Evolutionary conservation across 2,329 filamentous ascomycete genomes (phyloP).

Genomic region (Aspergillus pseudoviridinutans): DNA sequence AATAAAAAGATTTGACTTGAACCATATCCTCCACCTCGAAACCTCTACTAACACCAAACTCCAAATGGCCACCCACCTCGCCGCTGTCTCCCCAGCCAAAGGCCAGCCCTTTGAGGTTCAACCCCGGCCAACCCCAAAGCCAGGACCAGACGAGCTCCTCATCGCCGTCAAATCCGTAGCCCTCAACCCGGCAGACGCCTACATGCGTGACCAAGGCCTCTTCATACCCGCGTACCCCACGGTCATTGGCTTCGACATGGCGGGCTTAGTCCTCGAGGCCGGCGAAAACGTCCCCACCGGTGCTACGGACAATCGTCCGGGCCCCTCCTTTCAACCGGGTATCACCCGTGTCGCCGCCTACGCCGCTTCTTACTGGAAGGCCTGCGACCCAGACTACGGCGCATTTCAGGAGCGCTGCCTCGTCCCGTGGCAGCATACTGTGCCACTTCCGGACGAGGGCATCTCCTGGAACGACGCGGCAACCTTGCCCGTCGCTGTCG

Average conservation of each 20-base stretch:
- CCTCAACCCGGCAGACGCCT: slow-evolving; percentile 46
- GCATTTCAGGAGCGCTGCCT: slow-evolving; percentile 44
- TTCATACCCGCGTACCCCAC: slow-evolving; percentile 42
- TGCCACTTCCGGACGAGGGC: slow-evolving; percentile 28
- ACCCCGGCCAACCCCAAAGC: slow-evolving; percentile 41
- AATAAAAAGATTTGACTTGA: background rate
- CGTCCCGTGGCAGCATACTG: slow-evolving; percentile 41
- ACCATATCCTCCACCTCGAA: no score
- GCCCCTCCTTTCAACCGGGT: slow-evolving; percentile 25
- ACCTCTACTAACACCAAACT: background rate
- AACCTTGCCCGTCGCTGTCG: slow-evolving; percentile 37
- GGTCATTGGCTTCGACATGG: slow-evolving; percentile 36
- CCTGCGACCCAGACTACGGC: slow-evolving; percentile 45
- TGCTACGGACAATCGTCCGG: slow-evolving; percentile 6
- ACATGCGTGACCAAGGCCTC: slow-evolving; percentile 43
- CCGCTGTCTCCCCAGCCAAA: slow-evolving; percentile 36
- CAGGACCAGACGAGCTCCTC: slow-evolving; percentile 46
- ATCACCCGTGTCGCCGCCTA: slow-evolving; percentile 39
- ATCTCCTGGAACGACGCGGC: slow-evolving; percentile 42
- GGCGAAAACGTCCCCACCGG: slow-evolving; percentile 37
- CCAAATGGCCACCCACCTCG: slow-evolving; percentile 38
- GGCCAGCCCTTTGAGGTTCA: slow-evolving; percentile 37
- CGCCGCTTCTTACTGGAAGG: slow-evolving; percentile 40
- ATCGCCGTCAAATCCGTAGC: slow-evolving; percentile 47
- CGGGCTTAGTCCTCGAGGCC: slow-evolving; percentile 42